Evolutionary conservation across 1,139 yeast genomes (phyloP).

Genomic region (Candida sp.): DNA sequence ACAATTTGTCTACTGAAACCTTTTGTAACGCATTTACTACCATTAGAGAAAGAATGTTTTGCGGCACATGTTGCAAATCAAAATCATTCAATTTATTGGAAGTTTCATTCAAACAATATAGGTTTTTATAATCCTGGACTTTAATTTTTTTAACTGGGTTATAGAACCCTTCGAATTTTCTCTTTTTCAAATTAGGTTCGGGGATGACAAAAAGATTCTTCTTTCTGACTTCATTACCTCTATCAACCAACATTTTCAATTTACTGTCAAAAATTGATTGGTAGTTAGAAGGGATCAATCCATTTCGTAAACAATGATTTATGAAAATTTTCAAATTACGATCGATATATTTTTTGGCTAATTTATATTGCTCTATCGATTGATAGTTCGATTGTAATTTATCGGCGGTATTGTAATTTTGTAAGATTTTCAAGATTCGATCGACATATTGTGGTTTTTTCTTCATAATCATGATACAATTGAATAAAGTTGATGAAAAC

Average conservation of each 20-base stretch:
- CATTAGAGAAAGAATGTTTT: conserved; percentile 60
- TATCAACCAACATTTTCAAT: conserved; percentile 23
- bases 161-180: conserved; percentile 37
- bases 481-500: conserved; percentile 53
- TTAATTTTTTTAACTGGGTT: conserved; percentile 28
- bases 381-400: conserved; percentile 46
- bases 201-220: conserved; percentile 31
- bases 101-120: conserved; percentile 63
- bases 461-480: conserved; percentile 50
- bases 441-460: conserved; percentile 53
- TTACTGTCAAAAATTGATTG: conserved; percentile 26
- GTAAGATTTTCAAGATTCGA: conserved; percentile 39
- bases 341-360: conserved; percentile 40
- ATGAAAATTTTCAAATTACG: conserved; percentile 35
- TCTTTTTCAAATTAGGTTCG: conserved; percentile 32
- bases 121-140: conserved; percentile 31
- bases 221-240: conserved; percentile 43
- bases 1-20: conserved; percentile 50
- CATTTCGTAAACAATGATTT: conserved; percentile 31
- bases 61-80: conserved; percentile 68
- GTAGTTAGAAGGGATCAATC: conserved; percentile 33
- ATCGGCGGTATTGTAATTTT: conserved; percentile 32
- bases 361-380: conserved; percentile 39
- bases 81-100: conserved; percentile 59
- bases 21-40: conserved; percentile 61